Base-by-base conservation (phyloP, 2,329 filamentous ascomycete genomes). In the Diaporthe humulicola region DNA sequence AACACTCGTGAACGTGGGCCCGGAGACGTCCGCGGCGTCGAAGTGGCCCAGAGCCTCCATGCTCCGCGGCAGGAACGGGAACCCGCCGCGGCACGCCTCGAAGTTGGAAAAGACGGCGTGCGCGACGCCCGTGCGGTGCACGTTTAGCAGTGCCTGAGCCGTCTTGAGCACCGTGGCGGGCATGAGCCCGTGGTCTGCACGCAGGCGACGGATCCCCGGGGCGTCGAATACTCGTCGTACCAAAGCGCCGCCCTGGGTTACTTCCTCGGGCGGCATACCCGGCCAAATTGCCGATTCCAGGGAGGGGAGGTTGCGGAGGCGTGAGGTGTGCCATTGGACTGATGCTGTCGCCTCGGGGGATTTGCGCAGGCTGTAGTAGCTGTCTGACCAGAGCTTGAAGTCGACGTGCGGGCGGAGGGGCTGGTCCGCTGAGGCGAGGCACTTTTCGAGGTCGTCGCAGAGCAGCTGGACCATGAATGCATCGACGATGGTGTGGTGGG, bases 61-160 rank as follows among this genome's bases (percentile, higher is more conserved):
- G n/a, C 57, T 60, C n/a, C 36, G 22, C 1, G 57, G 36, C 36
- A 60, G 57, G 36, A 60, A 60, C 14, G 57, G 57, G 14, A 60
- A 60, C 22, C 57, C 36, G 36, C 57, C 14, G n/a, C 57, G 57
- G 57, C 57, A 60, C 12, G 57, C 57, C 57, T 60, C 57, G 22
- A 60, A 60, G 57, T 60, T 60, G 33, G 57, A 60, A 36, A 60
- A 60, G 19, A 60, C 36, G 9, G 57, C 57, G 36, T 60, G 57
- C 14, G 36, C 4, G 4, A 0, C n/a, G 33, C 57, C 57, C 12
- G 57, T 60, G 36, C 57, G 57, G 36, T 42, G 33, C 0, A 60
- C 57, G 14, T 60, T 60, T 0, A 60, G 19, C 36, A 60, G 30
- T n/a, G 57, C 57, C 36, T 60, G 57, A 0, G 57, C 57, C n/a